Percentiles rank a stretch among this genome's conserved stretches.
Evolutionary conservation across 2,329 filamentous ascomycete genomes (phyloP).

Genomic region (Pyricularia sp.): DNA sequence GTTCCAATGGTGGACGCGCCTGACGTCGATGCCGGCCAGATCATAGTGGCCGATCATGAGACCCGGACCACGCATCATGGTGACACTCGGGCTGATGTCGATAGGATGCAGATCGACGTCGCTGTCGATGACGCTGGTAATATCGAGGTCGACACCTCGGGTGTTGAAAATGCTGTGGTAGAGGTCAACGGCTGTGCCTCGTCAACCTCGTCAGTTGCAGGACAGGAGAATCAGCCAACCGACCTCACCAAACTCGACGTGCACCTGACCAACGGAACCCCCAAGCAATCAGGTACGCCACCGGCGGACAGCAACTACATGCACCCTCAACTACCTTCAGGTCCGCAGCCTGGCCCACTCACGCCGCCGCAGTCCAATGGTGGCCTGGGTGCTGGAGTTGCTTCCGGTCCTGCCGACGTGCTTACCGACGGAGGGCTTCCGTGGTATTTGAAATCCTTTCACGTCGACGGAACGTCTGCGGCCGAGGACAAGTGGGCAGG

Average conservation of each 20-base stretch:
- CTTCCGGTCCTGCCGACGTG: conserved; percentile 36
- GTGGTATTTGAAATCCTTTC: conserved; percentile 80
- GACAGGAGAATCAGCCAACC: conserved; percentile 15
- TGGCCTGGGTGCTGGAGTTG: conserved; percentile 28
- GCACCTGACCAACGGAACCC: conserved; percentile 16
- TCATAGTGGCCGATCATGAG: conserved; percentile 29
- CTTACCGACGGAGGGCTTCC: conserved; percentile 69
- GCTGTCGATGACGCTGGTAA: conserved; percentile 18
- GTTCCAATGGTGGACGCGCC: conserved; percentile 42
- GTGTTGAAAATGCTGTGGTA: conserved; percentile 7
- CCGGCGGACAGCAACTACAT: conserved; percentile 39
- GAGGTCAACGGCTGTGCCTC: conserved; percentile 20
- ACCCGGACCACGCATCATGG: conserved; percentile 9
- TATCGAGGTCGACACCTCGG: conserved; percentile 36
- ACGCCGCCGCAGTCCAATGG: conserved; percentile 60
- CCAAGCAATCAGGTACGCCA: conserved; percentile 29
- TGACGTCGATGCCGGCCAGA: conserved; percentile 29
- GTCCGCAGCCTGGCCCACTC: conserved; percentile 37
- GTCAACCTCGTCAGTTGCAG: conserved; percentile 18
- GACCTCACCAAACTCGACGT: conserved; percentile 16
- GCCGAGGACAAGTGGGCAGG: conserved; percentile 65
- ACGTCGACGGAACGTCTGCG: conserved; percentile 71
- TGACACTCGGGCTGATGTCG: conserved; percentile 11
- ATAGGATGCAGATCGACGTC: conserved; percentile 16
- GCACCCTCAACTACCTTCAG: conserved; percentile 15